phyloP scores from a whole-genome alignment of 768 basidiomycete genomes.

The Russula olivacea region DNA sequence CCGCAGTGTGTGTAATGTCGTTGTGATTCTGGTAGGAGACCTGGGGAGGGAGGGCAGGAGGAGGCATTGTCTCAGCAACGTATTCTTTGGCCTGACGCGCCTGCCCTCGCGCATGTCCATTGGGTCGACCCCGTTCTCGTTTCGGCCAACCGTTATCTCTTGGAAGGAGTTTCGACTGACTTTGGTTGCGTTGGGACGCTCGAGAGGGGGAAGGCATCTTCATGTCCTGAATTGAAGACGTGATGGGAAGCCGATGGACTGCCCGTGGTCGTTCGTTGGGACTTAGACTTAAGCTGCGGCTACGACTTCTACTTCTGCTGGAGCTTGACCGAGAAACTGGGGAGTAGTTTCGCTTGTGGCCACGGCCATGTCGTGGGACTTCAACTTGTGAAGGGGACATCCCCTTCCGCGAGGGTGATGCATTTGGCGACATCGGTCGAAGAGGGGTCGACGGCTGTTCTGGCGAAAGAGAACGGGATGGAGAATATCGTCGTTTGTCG shows the following conservation, averaged over 20 bases:
- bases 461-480: slow-evolving; percentile 31
- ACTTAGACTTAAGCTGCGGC: slow-evolving; percentile 37
- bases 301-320: slow-evolving; percentile 50
- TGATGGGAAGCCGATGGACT: slow-evolving; percentile 57
- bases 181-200: slow-evolving; percentile 14
- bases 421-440: slow-evolving; percentile 19
- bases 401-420: slow-evolving; percentile 12
- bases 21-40: slow-evolving; percentile 1
- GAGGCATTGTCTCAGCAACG: slow-evolving; percentile 20
- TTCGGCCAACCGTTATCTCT: slow-evolving; percentile 27
- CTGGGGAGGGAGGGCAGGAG: slow-evolving; percentile 20
- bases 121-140: slow-evolving; percentile 21
- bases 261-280: slow-evolving; percentile 47
- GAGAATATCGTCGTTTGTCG: slow-evolving; percentile 31
- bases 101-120: slow-evolving; percentile 14
- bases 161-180: slow-evolving; percentile 18
- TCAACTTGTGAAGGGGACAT: slow-evolving; percentile 11
- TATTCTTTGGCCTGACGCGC: slow-evolving; percentile 8
- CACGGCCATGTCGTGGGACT: slow-evolving; percentile 26
- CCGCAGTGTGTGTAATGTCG: background rate
- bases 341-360: slow-evolving; percentile 41
- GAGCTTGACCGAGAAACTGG: slow-evolving; percentile 50
- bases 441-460: slow-evolving; percentile 20
- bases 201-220: slow-evolving; percentile 11
- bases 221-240: slow-evolving; percentile 37